phyloP scores from a whole-genome alignment of 2,329 filamentous ascomycete genomes.

The Aspergillus glaucus region DNA sequence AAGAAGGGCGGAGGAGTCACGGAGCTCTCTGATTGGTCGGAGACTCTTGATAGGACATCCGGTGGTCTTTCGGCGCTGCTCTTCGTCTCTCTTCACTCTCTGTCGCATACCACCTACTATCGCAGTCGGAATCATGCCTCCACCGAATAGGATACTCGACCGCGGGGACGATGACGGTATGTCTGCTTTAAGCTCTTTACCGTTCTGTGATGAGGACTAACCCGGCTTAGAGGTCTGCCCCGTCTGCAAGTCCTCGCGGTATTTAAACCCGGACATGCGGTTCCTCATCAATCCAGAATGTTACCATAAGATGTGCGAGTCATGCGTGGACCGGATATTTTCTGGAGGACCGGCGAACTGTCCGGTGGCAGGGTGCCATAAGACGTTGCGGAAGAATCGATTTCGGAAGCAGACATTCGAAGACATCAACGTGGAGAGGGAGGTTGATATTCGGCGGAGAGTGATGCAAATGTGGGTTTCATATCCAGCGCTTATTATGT shows the following conservation, averaged over 20 bases:
- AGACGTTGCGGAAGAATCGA: constrained; percentile 74
- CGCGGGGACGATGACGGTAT: constrained; percentile 40
- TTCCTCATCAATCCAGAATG: constrained; percentile 98
- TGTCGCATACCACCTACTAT: not conserved
- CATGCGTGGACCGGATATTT: constrained; percentile 92
- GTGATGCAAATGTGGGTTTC: constrained; percentile 56
- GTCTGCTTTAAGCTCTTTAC: not conserved
- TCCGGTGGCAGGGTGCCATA: constrained; percentile 79
- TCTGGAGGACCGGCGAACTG: constrained; percentile 85
- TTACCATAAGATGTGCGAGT: constrained; percentile 98
- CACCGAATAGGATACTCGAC: constrained; percentile 24
- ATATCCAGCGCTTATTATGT: not conserved
- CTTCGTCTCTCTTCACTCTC: constrained; percentile 3
- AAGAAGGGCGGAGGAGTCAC: constrained; percentile 10
- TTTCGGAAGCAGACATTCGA: constrained; percentile 88
- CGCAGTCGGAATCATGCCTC: constrained; percentile 22
- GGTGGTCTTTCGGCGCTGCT: constrained; percentile 1
- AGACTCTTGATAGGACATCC: constrained; percentile 6
- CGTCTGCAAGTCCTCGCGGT: constrained; percentile 93
- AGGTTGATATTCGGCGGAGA: constrained; percentile 81
- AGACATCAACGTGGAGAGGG: constrained; percentile 79
- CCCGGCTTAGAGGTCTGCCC: constrained; percentile 69
- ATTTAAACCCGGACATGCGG: constrained; percentile 87
- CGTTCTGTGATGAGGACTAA: constrained; percentile 3
- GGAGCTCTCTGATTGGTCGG: constrained; percentile 17